These are phyloP conservation scores for Tricholoma bakamatsutake DNA, from an alignment of 768 basidiomycete species.

Conservation along the genomic window DNA sequence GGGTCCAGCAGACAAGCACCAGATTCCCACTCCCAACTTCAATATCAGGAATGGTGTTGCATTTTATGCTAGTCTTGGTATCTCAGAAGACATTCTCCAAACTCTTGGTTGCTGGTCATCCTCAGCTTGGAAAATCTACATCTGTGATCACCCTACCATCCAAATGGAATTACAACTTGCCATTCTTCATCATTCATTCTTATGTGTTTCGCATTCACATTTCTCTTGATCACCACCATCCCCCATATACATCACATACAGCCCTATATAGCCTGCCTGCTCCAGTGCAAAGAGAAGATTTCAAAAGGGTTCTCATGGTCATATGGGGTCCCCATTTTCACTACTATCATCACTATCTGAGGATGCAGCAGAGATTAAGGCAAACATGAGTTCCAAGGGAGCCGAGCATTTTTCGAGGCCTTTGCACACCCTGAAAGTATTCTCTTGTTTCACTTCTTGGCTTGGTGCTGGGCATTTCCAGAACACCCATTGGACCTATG, in stretches of 20 bases:
- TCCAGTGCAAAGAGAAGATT: too few species aligned
- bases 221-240: slow-evolving; percentile 3
- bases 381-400: too few species aligned
- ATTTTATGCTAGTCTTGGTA: slow-evolving; percentile 18
- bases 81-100: slow-evolving; percentile 18
- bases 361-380: not conserved
- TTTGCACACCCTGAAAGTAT: too few species aligned
- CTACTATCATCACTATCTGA: not conserved
- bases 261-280: not conserved
- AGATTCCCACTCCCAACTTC: too few species aligned
- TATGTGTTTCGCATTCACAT: slow-evolving; percentile 1
- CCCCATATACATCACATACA: slow-evolving; percentile 4
- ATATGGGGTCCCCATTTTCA: not conserved
- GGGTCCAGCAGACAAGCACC: too few species aligned
- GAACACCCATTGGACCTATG: too few species aligned
- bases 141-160: slow-evolving; percentile 15
- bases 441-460: too few species aligned
- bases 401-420: too few species aligned
- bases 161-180: slow-evolving; percentile 12
- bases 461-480: too few species aligned
- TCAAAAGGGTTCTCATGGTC: not conserved
- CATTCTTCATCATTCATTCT: not conserved
- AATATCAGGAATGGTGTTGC: too few species aligned
- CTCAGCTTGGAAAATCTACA: not conserved
- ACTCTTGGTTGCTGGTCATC: slow-evolving; percentile 6